These are phyloP conservation scores for Cerrena zonata DNA, from an alignment of 1,284 basidiomycete species.

Conservation along the genomic window DNA sequence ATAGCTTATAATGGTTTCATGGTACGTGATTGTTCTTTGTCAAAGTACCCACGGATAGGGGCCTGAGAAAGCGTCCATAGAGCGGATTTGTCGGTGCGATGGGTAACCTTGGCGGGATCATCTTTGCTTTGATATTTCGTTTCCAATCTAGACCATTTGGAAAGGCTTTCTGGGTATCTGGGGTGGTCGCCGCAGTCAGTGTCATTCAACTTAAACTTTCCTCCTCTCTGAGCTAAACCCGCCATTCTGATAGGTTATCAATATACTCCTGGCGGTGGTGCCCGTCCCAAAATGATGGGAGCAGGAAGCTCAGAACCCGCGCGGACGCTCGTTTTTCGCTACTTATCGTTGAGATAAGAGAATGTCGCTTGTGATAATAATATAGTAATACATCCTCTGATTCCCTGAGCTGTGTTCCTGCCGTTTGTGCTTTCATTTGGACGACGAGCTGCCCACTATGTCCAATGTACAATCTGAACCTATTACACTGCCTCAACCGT, in stretches of 20 bases:
- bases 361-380: not conserved
- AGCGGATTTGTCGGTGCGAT: slow-evolving; percentile 48
- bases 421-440: not conserved
- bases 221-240: not conserved
- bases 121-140: slow-evolving; percentile 47
- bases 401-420: not conserved
- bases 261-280: slow-evolving; percentile 13
- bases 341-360: not conserved
- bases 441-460: too few relatives aligned
- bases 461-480: too few relatives aligned
- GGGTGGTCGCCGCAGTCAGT: slow-evolving; percentile 32
- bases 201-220: not conserved
- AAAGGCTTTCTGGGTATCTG: slow-evolving; percentile 44
- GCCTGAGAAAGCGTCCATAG: slow-evolving; percentile 13
- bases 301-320: not conserved
- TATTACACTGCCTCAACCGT: slow-evolving; percentile 9
- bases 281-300: slow-evolving; percentile 12
- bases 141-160: slow-evolving; percentile 37
- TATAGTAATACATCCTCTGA: too few relatives aligned
- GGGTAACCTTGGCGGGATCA: slow-evolving; percentile 50
- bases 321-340: not conserved
- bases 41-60: not conserved
- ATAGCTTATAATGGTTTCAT: slow-evolving; percentile 34
- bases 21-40: slow-evolving; percentile 15
- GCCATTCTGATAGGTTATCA: slow-evolving; percentile 14